Evolutionary conservation across 2,329 filamentous ascomycete genomes (phyloP).

Genomic region (Phoma sp.): DNA sequence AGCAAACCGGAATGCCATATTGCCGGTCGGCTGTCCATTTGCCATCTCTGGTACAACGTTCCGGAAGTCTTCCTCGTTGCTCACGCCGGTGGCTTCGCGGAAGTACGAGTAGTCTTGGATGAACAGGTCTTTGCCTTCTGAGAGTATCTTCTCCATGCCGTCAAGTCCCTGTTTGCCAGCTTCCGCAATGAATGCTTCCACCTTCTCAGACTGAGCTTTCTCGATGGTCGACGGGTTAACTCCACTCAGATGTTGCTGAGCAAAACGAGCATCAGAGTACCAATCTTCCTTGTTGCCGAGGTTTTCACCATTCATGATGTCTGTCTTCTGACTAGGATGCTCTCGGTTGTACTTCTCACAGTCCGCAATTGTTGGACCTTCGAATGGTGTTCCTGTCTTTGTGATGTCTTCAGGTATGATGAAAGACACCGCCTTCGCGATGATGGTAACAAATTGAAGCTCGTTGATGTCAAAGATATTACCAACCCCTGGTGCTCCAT

Average conservation of each 20-base stretch:
- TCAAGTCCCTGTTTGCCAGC: conserved; percentile 6
- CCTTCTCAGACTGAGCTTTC: background rate
- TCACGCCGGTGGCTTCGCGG: conserved; percentile 7
- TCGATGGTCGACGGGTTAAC: conserved; percentile 16
- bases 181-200: conserved; percentile 1
- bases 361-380: conserved; percentile 14
- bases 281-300: conserved; percentile 14
- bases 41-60: conserved; percentile 6
- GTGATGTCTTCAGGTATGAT: conserved; percentile 9
- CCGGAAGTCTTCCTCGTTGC: background rate
- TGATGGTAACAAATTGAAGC: background rate
- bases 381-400: conserved; percentile 7
- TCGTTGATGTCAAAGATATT: conserved; percentile 3
- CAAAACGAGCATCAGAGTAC: conserved; percentile 17
- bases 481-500: background rate
- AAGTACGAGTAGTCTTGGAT: conserved; percentile 21
- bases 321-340: conserved; percentile 10
- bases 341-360: conserved; percentile 16
- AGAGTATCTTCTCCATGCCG: conserved; percentile 3
- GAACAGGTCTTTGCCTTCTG: background rate
- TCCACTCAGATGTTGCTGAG: conserved; percentile 16
- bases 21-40: conserved; percentile 3
- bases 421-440: conserved; percentile 5
- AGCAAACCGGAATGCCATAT: conserved; percentile 1
- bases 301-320: conserved; percentile 19